phyloP scores from a whole-genome alignment of 2,329 filamentous ascomycete genomes.

The Lasiodiplodia citricola region DNA sequence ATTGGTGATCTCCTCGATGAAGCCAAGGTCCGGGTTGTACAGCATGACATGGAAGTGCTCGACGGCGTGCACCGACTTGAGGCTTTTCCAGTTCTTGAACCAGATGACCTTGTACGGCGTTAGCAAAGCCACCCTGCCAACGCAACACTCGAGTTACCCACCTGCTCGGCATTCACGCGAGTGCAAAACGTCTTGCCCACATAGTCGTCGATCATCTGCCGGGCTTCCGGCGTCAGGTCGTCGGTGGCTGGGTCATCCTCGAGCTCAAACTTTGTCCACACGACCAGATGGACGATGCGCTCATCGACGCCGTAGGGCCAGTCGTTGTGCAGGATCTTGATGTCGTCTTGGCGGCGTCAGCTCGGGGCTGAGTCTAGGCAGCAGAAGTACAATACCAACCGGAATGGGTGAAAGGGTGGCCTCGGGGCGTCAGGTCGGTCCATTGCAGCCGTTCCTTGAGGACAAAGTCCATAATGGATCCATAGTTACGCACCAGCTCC shows the following conservation, averaged over 20 bases:
- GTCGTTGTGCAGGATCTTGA: conserved; percentile 84
- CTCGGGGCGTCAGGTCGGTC: conserved; percentile 54
- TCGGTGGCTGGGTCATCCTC: conserved; percentile 69
- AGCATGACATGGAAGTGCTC: conserved; percentile 98
- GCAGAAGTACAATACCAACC: conserved; percentile 35
- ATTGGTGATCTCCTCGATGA: conserved; percentile 72
- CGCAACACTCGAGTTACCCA: conserved; percentile 32
- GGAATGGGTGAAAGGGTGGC: conserved; percentile 50
- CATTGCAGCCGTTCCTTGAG: conserved; percentile 73
- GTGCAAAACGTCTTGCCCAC: conserved; percentile 70
- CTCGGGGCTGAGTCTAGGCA: conserved; percentile 8
- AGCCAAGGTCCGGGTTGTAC: conserved; percentile 72
- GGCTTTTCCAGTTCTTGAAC: conserved; percentile 89
- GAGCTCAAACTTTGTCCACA: conserved; percentile 90
- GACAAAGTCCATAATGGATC: conserved; percentile 79
- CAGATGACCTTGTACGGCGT: conserved; percentile 65
- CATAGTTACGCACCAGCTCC: conserved; percentile 68
- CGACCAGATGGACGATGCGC: conserved; percentile 80
- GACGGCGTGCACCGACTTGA: conserved; percentile 85
- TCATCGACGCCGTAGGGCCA: conserved; percentile 89
- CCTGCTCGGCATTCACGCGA: conserved; percentile 54
- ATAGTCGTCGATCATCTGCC: conserved; percentile 71
- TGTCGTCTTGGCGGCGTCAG: conserved; percentile 55
- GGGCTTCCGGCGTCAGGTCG: conserved; percentile 69
- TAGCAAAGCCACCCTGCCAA: conserved; percentile 15